Evolutionary conservation across 306 rosid genomes (phyloP).

Genomic region (Quercus agrifolia): DNA sequence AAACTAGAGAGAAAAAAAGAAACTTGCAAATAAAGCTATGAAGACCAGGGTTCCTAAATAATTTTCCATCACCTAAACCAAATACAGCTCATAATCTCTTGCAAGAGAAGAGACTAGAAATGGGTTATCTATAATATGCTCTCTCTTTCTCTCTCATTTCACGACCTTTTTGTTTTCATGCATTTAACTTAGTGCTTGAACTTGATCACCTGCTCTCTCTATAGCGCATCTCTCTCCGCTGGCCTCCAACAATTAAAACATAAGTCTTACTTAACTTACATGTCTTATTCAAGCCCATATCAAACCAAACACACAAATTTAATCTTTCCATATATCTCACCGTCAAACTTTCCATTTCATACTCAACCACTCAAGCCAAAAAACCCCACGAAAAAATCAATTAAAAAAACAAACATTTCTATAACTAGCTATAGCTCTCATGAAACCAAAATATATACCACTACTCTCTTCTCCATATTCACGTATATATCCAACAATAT

Average conservation of each 20-base stretch:
- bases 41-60: too few relatives aligned
- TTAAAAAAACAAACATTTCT: neutral
- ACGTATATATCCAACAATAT: conserved; percentile 14
- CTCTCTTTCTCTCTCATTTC: neutral
- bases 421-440: conserved; percentile 19
- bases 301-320: conserved; percentile 33
- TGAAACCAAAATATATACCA: conserved; percentile 15
- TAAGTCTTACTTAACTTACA: conserved; percentile 18
- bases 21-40: too few relatives aligned
- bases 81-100: too few relatives aligned
- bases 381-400: conserved; percentile 10
- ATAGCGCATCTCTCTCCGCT: conserved; percentile 29
- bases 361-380: conserved; percentile 42
- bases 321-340: conserved; percentile 3
- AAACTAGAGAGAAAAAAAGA: too few relatives aligned
- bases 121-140: neutral
- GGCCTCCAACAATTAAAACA: conserved; percentile 32
- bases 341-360: conserved; percentile 15
- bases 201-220: conserved; percentile 40
- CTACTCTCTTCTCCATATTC: conserved; percentile 13
- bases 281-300: conserved; percentile 31
- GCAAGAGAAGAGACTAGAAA: too few relatives aligned
- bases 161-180: conserved; percentile 25
- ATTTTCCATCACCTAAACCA: too few relatives aligned
- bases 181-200: conserved; percentile 28